A percentile compares a stretch with the other conserved stretches of the same genome.
These are phyloP conservation scores for Phytophthora podocarpi DNA, from an alignment of 352 stramenopile genomes.

Conservation along the genomic window DNA sequence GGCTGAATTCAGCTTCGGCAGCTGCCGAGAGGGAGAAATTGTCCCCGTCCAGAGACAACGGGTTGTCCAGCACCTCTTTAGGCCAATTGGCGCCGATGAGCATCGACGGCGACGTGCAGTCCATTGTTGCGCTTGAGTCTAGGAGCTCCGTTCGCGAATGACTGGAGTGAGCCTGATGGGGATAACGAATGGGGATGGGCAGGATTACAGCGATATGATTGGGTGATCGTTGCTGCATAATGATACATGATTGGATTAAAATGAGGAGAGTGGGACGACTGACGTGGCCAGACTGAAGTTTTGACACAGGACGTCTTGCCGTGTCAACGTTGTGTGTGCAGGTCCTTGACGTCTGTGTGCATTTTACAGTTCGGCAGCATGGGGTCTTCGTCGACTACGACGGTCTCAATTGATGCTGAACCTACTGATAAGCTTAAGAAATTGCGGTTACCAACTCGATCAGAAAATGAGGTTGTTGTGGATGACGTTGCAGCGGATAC, in stretches of 20 bases:
- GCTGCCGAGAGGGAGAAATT: background rate
- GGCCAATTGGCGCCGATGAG: slow-evolving; percentile 67
- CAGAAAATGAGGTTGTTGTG: background rate
- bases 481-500: background rate
- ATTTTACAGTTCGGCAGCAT: slow-evolving; percentile 10
- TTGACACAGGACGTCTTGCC: slow-evolving; percentile 16
- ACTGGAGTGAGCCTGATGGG: slow-evolving; percentile 23
- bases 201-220: slow-evolving; percentile 5
- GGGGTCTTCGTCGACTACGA: background rate
- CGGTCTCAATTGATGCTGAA: slow-evolving; percentile 5
- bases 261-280: slow-evolving; percentile 16
- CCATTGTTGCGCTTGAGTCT: slow-evolving; percentile 42
- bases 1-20: slow-evolving; percentile 2
- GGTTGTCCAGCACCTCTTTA: slow-evolving; percentile 33
- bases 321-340: slow-evolving; percentile 12
- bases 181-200: background rate
- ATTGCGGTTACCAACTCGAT: background rate
- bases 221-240: background rate
- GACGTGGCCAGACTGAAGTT: slow-evolving; percentile 25
- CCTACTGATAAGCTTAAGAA: slow-evolving; percentile 1
- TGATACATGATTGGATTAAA: slow-evolving; percentile 28
- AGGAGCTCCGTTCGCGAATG: slow-evolving; percentile 18
- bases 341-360: too few relatives aligned
- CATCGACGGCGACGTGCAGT: slow-evolving; percentile 77
- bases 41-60: slow-evolving; percentile 38